Base-by-base conservation (phyloP, 768 basidiomycete species). In the Russula griseocarnosa region DNA sequence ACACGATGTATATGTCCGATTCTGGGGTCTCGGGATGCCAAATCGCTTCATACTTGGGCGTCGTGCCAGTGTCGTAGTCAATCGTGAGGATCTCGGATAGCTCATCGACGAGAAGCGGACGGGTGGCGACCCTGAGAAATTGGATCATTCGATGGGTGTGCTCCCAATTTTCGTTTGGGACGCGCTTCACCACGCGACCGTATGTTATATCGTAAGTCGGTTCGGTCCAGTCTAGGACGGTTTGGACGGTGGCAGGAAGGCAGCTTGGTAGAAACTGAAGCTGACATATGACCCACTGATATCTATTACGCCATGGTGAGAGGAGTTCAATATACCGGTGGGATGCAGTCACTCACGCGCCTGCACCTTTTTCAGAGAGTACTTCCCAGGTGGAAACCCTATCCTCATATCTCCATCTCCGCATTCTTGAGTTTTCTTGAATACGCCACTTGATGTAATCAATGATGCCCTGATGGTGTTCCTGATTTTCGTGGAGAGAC, bases 271-370 rank as follows among this genome's bases (percentile, higher is more conserved):
- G 57, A 49, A 60, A 53, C 22, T 62, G 65, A 22, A 74, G 34
- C 51, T 73, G 72, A 34, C 66, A 72, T 3, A 60, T 18, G 20
- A 72, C 67, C 63, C 69, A 71, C 5, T 68, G 66, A 60, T 71
- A 73, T 63, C 73, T 74, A 46, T 49, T 42, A 42, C 16, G 47
- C 38, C 34, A 36, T 8, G 51, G 24, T 20, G 16, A 42, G 26
- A 62, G 54, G 22, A 38, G 24, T 18, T 57, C 16, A n/a, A 49
- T 44, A n/a, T 40, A 13, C 18, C 22, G 22, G 57, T 32, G 10
- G 50, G 28, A 28, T 0, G 26, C 30, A n/a, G 50, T 46, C 20
- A 66, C 65, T 62, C 36, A 66, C 65, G 47, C 18, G 11, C 65
- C 65, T 22, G 49, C 55, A 16, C 32, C 61, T 22, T 63, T 66